A percentile compares a stretch with the other conserved stretches of the same genome.
phyloP scores from a whole-genome alignment of 2,329 filamentous ascomycete species.

The Colletotrichum sp. region DNA sequence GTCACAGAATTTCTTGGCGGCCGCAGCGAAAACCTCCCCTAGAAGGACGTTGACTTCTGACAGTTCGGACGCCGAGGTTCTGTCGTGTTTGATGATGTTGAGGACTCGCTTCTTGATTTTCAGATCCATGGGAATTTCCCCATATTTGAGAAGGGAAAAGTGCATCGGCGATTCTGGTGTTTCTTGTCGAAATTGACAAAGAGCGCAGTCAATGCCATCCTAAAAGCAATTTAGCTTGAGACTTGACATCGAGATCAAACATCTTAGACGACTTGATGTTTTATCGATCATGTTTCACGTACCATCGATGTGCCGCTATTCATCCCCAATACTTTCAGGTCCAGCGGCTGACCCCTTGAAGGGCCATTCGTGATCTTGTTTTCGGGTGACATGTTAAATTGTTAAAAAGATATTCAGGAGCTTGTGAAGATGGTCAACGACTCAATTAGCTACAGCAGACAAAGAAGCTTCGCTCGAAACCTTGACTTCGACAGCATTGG shows the following conservation, averaged over 20 bases:
- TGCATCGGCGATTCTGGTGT: conserved; percentile 51
- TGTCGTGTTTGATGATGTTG: conserved; percentile 59
- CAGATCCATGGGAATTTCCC: conserved; percentile 58
- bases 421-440: too few relatives aligned
- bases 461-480: too few relatives aligned
- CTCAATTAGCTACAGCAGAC: too few relatives aligned
- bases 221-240: too few relatives aligned
- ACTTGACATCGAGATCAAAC: too few relatives aligned
- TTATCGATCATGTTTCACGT: too few relatives aligned
- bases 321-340: not conserved
- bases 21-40: not conserved
- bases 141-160: conserved; percentile 62
- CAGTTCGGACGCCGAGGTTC: conserved; percentile 18
- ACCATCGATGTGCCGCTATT: not conserved
- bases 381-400: too few relatives aligned
- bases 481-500: too few relatives aligned
- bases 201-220: not conserved
- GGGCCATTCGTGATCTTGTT: too few relatives aligned
- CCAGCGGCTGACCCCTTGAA: too few relatives aligned
- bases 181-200: not conserved
- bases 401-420: too few relatives aligned
- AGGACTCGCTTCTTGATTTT: conserved; percentile 62
- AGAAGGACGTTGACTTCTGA: not conserved
- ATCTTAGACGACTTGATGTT: too few relatives aligned
- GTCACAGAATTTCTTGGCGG: not conserved